Evolutionary conservation across 2,329 filamentous ascomycete species (phyloP), one percentile per base, ranked within the genome.

Genomic region (Fusarium sarcochroum): DNA sequence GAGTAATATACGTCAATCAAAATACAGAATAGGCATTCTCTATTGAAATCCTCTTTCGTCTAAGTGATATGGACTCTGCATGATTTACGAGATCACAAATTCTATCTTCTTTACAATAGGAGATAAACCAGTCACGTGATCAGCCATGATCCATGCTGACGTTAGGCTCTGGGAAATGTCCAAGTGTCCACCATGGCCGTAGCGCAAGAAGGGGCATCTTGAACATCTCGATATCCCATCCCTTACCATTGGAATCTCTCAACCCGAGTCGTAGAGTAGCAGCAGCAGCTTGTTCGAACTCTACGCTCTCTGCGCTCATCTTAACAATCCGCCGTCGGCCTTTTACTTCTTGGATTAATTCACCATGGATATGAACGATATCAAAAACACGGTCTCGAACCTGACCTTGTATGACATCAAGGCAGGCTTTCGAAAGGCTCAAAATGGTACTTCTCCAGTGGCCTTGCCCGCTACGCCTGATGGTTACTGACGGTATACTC

Each of bases 361-460:
- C 80, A 58, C 78, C 74, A 97, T 97, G 94, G 93, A 98, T 86
- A 87, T 97, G 79, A 91, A 90, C 81, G 93, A 86, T 77, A 81
- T 98, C 56, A 95, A 93, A 80, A 93, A 93, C 75, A 90, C 93
- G 82, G 93, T 97, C 81, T 91, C 91, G 84, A 97, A 96, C 84
- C 86, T 98, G 86, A 93, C 92, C 75, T 87, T 98, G 80, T 98
- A 98, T 85, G 94, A 98, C 81, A 78, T 98, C 84, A 98, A 98
- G 85, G 94, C 94, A 56, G 92, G 94, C 70, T 93, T 98, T 74
- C 91, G 94, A 73, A 97, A 98, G 81, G 93, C 97, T 63, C 94
- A 98, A 78, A 98, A 98, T 95, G 94, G 94, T 97, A 83, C 50
- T 27, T 49, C 52, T 13, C 10, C 27, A 47, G 50, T 53, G 35